Evolutionary conservation across 2,329 filamentous ascomycete species (phyloP), one percentile per base, ranked within the genome.

Genomic region (Microdochium nivale): DNA sequence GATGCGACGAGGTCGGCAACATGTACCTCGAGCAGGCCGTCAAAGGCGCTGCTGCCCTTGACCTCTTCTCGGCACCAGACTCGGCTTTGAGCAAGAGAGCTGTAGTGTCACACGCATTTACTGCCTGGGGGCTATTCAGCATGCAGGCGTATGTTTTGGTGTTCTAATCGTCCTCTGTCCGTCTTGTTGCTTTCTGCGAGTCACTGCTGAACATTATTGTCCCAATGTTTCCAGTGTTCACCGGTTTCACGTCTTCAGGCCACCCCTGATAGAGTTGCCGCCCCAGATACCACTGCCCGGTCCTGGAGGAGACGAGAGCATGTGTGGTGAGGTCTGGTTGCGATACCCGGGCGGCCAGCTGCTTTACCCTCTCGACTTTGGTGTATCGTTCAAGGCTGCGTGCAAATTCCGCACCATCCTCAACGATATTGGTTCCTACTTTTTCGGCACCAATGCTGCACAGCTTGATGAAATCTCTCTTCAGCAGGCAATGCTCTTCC

Each of bases 1-100:
- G 68, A 1, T 51, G 67, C 0, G 71, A 73, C 47, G 63, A 66
- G 54, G 58, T 72, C 24, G 70, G 71, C 0, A 61, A 63, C 44
- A 54, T 63, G 0, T 72, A 69, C 27, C 56, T 61, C 1, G 27
- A 66, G 1, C 66, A 66, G 3, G 61, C 64, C 1, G 51, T 70
- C 0, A 53, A 57, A 0, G 56, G 73, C 52, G 68, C 68, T 2
- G 48, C 60, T 0, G 54, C 64, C 3, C 55, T 73, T 2, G 51
- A 59, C 1, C 55, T 73, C 2, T 70, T 70, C 13, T 51, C 49
- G 0, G 40, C 51, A 2, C 50, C 54, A 0, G n/a, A 7, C 14
- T 7, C 11, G 14, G 11, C 5, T 16, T 14, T 37, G 11, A 16
- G 16, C 33, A 37, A 14, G 13, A 37, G n/a, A 16, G 5, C n/a